Base-by-base conservation (phyloP, 148 eudicot genomes). In the Cornus controversa region DNA sequence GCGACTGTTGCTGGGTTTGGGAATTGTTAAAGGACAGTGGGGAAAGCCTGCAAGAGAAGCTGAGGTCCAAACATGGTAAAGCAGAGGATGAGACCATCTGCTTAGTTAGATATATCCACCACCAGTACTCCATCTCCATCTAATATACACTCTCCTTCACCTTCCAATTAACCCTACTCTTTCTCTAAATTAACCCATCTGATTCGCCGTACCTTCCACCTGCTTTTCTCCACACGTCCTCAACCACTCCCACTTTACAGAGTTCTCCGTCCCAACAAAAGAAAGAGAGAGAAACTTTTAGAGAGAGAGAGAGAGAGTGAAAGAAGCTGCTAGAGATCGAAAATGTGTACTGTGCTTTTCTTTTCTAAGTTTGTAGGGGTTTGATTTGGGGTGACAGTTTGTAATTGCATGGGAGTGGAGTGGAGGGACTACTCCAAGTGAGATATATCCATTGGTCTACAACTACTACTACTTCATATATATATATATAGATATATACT, bases 11-110 rank as follows among this genome's bases (percentile, higher is more conserved):
- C 70, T 31, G 71, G 54, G 58, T 27, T 70, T 70, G 79, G 85
- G 79, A 82, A 73, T 77, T 58, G 85, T 73, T 58, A 72, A 80
- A 53, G 74, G 76, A 66, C 84, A 85, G 80, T 78, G 72, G 42
- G 60, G 23, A 78, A 82, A 80, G 68, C 69, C 80, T 79, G 76
- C 54, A 40, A 53, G 31, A 81, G 80, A 78, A 81, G 78, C 82
- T 78, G 66, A 74, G 64, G 25, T 71, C 82, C 73, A 85, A 82
- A 82, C 85, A 85, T 76, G 75, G 83, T 79, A 85, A 85, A 40
- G 40, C 80, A 81, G 69, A 82, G 80, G 83, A 85, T 70, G 18
- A 25, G 22, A 80, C 73, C 13, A 22, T 58, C 72, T 34, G 57
- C 79, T 53, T 75, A 65, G 62, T 40, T 63, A 66, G 63, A 66